Percentiles rank a stretch among this genome's conserved stretches.
These are phyloP conservation scores for Coemansia sp. DNA, from an alignment of 192 early-diverging fungal genomes.

Conservation along the genomic window DNA sequence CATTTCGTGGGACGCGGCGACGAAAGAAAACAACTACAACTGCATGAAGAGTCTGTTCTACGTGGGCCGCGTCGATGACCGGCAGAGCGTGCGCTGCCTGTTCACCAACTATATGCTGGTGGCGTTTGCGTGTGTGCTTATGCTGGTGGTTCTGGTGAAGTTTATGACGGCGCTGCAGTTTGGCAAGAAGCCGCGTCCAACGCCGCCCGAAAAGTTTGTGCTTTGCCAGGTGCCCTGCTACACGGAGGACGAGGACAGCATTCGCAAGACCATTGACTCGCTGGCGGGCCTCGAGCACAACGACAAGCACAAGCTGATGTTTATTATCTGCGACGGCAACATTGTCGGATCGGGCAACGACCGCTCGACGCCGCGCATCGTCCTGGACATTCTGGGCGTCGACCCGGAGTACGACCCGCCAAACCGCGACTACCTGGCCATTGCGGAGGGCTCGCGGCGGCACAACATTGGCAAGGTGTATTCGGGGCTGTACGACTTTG, in stretches of 20 bases:
- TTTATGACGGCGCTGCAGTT: constrained; percentile 79
- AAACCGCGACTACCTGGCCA: constrained; percentile 73
- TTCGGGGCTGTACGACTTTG: constrained; percentile 88
- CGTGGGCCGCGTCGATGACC: constrained; percentile 74
- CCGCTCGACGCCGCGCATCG: constrained; percentile 91
- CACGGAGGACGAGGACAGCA: constrained; percentile 86
- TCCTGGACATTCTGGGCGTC: constrained; percentile 86
- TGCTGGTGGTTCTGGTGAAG: constrained; percentile 73
- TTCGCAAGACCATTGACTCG: constrained; percentile 80
- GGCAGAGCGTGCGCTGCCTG: constrained; percentile 66
- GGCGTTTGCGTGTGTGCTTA: constrained; percentile 68
- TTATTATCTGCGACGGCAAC: constrained; percentile 86
- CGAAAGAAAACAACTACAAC: constrained; percentile 44
- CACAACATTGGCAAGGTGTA: constrained; percentile 96
- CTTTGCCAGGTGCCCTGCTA: constrained; percentile 96
- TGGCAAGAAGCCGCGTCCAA: constrained; percentile 60
- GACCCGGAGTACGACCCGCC: constrained; percentile 75
- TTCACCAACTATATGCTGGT: constrained; percentile 86
- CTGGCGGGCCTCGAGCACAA: constrained; percentile 72
- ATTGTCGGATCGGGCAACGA: constrained; percentile 97
- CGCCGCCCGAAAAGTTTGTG: constrained; percentile 90
- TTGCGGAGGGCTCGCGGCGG: constrained; percentile 88
- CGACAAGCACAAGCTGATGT: constrained; percentile 86
- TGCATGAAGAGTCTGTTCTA: constrained; percentile 87
- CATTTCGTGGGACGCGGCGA: constrained; percentile 25